phyloP scores from a whole-genome alignment of 805 yeast species.

The Starmerella roubikii region DNA sequence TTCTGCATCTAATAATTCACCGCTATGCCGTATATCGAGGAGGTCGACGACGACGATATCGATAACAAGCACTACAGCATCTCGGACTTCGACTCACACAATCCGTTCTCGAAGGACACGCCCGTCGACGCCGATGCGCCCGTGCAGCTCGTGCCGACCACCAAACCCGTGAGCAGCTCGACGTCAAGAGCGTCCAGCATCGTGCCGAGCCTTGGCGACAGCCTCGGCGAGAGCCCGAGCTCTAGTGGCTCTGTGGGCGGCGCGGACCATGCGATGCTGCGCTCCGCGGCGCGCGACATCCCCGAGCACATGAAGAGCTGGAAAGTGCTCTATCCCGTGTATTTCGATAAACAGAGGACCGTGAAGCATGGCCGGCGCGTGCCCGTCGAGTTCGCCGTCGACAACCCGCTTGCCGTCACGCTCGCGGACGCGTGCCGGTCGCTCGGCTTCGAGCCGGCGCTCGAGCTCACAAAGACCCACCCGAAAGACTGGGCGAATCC shows the following conservation, averaged over 20 bases:
- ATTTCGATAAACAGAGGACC: constrained; percentile 68
- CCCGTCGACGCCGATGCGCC: constrained; percentile 20
- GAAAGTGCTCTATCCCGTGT: constrained; percentile 79
- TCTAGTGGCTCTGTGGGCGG: background rate
- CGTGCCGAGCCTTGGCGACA: background rate
- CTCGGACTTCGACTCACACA: constrained; percentile 66
- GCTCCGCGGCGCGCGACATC: constrained; percentile 21
- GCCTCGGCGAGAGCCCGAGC: constrained; percentile 5
- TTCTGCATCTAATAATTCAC: too few species aligned
- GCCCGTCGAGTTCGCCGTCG: constrained; percentile 50
- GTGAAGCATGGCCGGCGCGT: constrained; percentile 79
- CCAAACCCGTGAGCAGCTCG: background rate
- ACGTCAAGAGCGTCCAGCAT: constrained; percentile 18
- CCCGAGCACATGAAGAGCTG: constrained; percentile 48
- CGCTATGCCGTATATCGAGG: constrained; percentile 27
- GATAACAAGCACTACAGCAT: constrained; percentile 89
- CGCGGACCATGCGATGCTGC: background rate
- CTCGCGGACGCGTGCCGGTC: constrained; percentile 54
- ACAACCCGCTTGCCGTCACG: constrained; percentile 75
- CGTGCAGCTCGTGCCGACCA: constrained; percentile 16
- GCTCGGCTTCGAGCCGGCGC: constrained; percentile 25
- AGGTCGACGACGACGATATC: constrained; percentile 50
- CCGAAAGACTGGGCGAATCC: constrained; percentile 97
- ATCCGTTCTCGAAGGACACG: constrained; percentile 25
- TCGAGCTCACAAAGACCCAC: constrained; percentile 63